phyloP scores from a whole-genome alignment of 2,329 filamentous ascomycete genomes.

The Fusarium virguliforme region DNA sequence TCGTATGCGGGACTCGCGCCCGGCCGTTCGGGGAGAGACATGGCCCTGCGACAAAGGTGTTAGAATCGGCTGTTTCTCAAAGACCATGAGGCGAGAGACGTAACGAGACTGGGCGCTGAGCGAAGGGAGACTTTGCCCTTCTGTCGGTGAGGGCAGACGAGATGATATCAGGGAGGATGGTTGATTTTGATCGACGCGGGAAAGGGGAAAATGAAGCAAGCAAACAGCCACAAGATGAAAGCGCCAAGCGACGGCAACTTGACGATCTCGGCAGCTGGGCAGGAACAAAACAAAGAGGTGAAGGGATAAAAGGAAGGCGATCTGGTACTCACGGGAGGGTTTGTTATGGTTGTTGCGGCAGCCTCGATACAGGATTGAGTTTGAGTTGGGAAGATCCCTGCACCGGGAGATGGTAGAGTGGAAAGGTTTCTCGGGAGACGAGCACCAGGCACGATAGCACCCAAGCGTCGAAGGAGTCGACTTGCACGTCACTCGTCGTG shows the following conservation, averaged over 20 bases:
- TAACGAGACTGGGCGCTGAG: conserved; percentile 22
- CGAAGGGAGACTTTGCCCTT: conserved; percentile 38
- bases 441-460: conserved; percentile 42
- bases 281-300: conserved; percentile 22
- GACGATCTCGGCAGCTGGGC: conserved; percentile 21
- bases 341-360: conserved; percentile 49
- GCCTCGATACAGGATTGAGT: conserved; percentile 45
- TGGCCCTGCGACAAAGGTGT: conserved; percentile 59
- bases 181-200: conserved; percentile 38
- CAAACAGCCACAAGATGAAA: conserved; percentile 27
- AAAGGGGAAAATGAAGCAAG: conserved; percentile 34
- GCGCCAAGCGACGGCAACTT: conserved; percentile 28
- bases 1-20: conserved; percentile 74
- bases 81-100: conserved; percentile 15
- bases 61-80: conserved; percentile 37
- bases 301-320: conserved; percentile 25
- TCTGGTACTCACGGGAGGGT: conserved; percentile 47
- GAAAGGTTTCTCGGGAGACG: conserved; percentile 51
- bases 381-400: conserved; percentile 50
- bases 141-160: conserved; percentile 20
- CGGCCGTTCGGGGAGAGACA: conserved; percentile 77
- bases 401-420: conserved; percentile 32
- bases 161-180: conserved; percentile 30
- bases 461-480: conserved; percentile 33
- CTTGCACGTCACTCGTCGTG: conserved; percentile 37